These are phyloP conservation scores for Sporothrix globosa DNA, from an alignment of 2,329 filamentous ascomycete species.

Conservation along the genomic window DNA sequence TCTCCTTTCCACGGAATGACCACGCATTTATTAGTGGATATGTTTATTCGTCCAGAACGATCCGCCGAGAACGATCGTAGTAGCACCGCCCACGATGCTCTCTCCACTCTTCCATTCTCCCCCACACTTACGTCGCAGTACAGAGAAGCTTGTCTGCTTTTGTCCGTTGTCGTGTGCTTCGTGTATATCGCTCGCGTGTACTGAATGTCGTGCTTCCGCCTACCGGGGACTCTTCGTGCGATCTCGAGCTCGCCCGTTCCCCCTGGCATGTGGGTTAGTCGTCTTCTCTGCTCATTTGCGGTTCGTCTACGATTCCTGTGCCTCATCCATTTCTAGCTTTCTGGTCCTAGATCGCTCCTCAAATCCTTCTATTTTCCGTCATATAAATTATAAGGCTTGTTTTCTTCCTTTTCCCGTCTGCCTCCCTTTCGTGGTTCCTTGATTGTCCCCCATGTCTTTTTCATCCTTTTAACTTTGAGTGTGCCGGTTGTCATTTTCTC, in stretches of 20 bases:
- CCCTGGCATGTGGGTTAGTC: neutral
- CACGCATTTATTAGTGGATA: neutral
- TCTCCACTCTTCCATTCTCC: neutral
- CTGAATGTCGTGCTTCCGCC: neutral
- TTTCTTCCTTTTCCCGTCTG: neutral
- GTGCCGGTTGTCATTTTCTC: conserved; percentile 18
- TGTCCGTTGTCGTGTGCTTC: neutral
- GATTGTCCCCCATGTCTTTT: neutral
- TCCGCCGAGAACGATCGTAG: neutral
- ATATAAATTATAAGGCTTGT: conserved; percentile 26
- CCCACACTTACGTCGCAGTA: neutral
- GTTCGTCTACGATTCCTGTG: neutral
- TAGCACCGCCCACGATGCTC: neutral
- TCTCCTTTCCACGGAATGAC: no score
- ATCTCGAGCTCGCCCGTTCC: conserved; percentile 6
- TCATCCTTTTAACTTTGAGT: neutral
- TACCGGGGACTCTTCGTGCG: neutral
- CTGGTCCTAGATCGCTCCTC: neutral
- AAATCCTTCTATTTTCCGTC: conserved; percentile 12
- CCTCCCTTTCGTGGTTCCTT: neutral
- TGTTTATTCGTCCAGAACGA: neutral
- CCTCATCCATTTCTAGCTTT: neutral
- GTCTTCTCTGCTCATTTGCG: neutral
- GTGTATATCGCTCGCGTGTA: neutral
- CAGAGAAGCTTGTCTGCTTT: conserved; percentile 1